Evolutionary conservation across 306 rosid species (phyloP).

Genomic region (Crataegus laevigata): DNA sequence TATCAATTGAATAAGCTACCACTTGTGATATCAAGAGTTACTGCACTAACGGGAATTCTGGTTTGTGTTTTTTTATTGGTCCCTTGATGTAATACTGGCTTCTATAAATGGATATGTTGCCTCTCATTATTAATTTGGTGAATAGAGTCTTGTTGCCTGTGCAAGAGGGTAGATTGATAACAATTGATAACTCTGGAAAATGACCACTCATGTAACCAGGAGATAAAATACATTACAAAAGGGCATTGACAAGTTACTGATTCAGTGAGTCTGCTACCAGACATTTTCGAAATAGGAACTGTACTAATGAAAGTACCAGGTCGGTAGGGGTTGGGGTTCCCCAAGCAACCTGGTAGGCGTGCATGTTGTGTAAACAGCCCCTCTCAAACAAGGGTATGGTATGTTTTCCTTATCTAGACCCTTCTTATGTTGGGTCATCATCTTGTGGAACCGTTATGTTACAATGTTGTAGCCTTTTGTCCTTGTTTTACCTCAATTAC

Average conservation of each 20-base stretch:
- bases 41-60: slow-evolving; percentile 91
- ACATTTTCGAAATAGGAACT: background rate
- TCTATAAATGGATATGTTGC: background rate
- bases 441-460: background rate
- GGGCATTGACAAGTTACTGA: background rate
- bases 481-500: background rate
- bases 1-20: slow-evolving; percentile 59
- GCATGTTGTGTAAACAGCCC: background rate
- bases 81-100: slow-evolving; percentile 1
- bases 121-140: background rate
- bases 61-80: slow-evolving; percentile 33
- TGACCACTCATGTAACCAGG: background rate
- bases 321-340: background rate
- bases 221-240: background rate
- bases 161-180: background rate
- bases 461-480: background rate
- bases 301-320: background rate
- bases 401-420: background rate
- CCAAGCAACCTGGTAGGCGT: background rate
- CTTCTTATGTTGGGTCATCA: background rate
- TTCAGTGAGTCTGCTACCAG: background rate
- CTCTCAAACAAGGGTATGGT: background rate
- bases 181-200: background rate
- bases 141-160: background rate
- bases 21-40: slow-evolving; percentile 74